phyloP scores from a whole-genome alignment of 352 stramenopile genomes.

The Pythium utonaiense region DNA sequence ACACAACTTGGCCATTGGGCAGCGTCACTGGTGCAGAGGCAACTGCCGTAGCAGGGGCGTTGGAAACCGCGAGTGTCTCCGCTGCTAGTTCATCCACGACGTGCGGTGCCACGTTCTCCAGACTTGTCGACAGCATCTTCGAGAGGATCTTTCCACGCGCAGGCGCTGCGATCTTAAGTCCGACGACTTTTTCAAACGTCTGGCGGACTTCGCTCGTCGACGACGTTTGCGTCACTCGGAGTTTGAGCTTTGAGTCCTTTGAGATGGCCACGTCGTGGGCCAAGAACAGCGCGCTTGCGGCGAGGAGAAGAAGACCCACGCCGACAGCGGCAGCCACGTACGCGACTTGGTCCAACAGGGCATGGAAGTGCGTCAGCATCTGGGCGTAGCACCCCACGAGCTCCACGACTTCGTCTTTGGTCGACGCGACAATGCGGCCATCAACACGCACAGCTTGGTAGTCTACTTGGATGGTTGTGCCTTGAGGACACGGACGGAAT shows the following conservation, averaged over 20 bases:
- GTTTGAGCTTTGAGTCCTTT: slow-evolving; percentile 66
- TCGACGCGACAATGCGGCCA: slow-evolving; percentile 40
- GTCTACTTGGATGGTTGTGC: slow-evolving; percentile 40
- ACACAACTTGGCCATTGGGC: slow-evolving; percentile 11
- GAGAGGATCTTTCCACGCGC: slow-evolving; percentile 63
- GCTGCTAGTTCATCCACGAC: slow-evolving; percentile 45
- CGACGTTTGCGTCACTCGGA: slow-evolving; percentile 39
- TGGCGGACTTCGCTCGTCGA: slow-evolving; percentile 27
- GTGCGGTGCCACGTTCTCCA: slow-evolving; percentile 48
- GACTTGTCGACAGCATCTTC: slow-evolving; percentile 48
- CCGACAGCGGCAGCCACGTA: slow-evolving; percentile 33
- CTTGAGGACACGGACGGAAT: slow-evolving; percentile 48
- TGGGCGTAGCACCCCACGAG: slow-evolving; percentile 44
- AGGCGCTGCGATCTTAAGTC: slow-evolving; percentile 66
- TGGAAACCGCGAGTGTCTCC: slow-evolving; percentile 4
- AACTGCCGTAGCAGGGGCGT: background rate
- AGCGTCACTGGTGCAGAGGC: slow-evolving; percentile 1
- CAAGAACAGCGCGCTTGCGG: slow-evolving; percentile 44
- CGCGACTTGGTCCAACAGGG: slow-evolving; percentile 34
- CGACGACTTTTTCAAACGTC: slow-evolving; percentile 68
- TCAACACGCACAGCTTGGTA: slow-evolving; percentile 64
- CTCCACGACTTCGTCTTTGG: slow-evolving; percentile 41
- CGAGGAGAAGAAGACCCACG: slow-evolving; percentile 39
- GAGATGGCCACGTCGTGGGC: slow-evolving; percentile 56
- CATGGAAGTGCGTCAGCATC: slow-evolving; percentile 60